Conservation (phyloP, 2,329 filamentous ascomycete species). For the Penicillium concentricum region DNA sequence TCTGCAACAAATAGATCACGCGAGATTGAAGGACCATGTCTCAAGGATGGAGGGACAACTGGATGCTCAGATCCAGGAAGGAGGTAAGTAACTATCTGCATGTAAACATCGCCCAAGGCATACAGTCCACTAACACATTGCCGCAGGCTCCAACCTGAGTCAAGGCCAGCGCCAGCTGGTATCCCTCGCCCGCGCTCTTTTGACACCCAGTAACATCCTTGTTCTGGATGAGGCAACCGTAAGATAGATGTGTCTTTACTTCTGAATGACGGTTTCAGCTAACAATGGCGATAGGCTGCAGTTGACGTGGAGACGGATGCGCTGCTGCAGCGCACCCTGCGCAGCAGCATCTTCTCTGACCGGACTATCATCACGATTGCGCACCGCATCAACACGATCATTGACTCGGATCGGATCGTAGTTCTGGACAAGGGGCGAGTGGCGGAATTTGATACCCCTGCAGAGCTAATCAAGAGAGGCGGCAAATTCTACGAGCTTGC, state of each 20-base stretch:
- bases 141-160: slow-evolving; percentile 83
- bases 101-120: slow-evolving; percentile 4
- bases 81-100: slow-evolving; percentile 61
- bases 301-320: slow-evolving; percentile 69
- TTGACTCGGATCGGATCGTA: slow-evolving; percentile 83
- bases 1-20: slow-evolving; percentile 65
- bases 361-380: slow-evolving; percentile 98
- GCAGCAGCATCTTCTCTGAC: slow-evolving; percentile 73
- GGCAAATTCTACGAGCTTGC: slow-evolving; percentile 88
- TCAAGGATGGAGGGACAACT: slow-evolving; percentile 82
- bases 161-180: slow-evolving; percentile 93
- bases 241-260: slow-evolving; percentile 17
- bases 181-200: slow-evolving; percentile 85
- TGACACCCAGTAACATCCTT: slow-evolving; percentile 94
- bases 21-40: slow-evolving; percentile 87
- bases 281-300: slow-evolving; percentile 52
- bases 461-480: slow-evolving; percentile 69
- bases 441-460: slow-evolving; percentile 86
- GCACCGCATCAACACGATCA: slow-evolving; percentile 96
- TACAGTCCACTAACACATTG: neutral
- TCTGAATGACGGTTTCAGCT: slow-evolving; percentile 10
- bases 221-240: slow-evolving; percentile 96
- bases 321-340: slow-evolving; percentile 62
- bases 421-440: slow-evolving; percentile 90
- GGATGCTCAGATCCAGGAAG: slow-evolving; percentile 89